A percentile compares a stretch with the other conserved stretches of the same genome.
These are phyloP conservation scores for Corrigiola litoralis DNA, from an alignment of 179 eudicot genomes.

Conservation along the genomic window DNA sequence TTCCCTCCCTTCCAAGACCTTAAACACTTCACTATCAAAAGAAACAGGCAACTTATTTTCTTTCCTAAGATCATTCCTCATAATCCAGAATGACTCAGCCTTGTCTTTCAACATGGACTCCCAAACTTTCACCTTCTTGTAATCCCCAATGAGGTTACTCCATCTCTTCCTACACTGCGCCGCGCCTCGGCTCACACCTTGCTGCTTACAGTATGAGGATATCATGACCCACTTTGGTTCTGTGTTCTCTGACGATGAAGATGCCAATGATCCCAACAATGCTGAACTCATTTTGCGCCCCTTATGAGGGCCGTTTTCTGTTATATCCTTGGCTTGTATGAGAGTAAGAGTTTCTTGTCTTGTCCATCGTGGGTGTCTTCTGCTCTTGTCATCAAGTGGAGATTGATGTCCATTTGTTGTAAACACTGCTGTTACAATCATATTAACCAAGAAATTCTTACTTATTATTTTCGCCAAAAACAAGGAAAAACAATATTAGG, in stretches of 20 bases:
- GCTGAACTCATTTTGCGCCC: conserved; percentile 26
- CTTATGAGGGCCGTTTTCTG: conserved; percentile 34
- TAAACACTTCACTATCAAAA: conserved; percentile 47
- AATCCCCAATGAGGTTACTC: conserved; percentile 55
- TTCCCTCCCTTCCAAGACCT: conserved; percentile 36
- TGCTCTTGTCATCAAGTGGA: conserved; percentile 20
- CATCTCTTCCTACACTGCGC: conserved; percentile 51
- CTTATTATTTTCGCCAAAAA: no score
- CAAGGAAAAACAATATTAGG: no score
- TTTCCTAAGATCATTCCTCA: conserved; percentile 52
- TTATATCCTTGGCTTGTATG: conserved; percentile 38
- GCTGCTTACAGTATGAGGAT: conserved; percentile 37
- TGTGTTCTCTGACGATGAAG: conserved; percentile 11
- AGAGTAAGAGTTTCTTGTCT: conserved; percentile 40
- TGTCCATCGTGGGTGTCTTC: conserved; percentile 53
- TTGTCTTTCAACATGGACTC: conserved; percentile 28
- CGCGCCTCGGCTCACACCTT: conserved; percentile 39
- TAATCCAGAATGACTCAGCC: conserved; percentile 38
- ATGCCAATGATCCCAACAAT: neutral
- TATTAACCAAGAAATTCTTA: no score
- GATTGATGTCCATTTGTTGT: conserved; percentile 3
- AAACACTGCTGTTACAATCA: neutral
- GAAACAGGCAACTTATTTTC: conserved; percentile 43
- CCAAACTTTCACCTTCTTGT: conserved; percentile 41
- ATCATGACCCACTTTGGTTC: conserved; percentile 52